phyloP scores from a whole-genome alignment of 345 rosid species.

The Diplotaxis tenuifolia region DNA sequence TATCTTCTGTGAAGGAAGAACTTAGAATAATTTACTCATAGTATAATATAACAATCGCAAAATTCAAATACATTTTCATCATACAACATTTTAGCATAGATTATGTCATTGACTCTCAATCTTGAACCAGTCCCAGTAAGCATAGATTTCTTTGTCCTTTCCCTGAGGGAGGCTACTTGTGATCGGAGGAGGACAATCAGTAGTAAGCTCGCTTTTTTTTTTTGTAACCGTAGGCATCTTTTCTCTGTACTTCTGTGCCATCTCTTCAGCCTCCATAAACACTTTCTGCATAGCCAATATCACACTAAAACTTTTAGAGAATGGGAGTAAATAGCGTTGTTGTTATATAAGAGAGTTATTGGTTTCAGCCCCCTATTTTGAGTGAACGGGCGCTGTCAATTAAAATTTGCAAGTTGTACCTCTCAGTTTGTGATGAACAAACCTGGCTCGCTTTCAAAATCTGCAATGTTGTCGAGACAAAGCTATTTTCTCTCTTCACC shows the following conservation, averaged over 20 bases:
- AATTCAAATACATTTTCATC: slow-evolving; percentile 12
- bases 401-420: slow-evolving; percentile 44
- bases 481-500: slow-evolving; percentile 66
- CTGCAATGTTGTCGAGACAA: slow-evolving; percentile 59
- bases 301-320: too few species aligned
- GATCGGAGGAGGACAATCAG: slow-evolving; percentile 38
- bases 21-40: slow-evolving; percentile 23
- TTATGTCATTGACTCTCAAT: slow-evolving; percentile 56
- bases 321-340: too few species aligned
- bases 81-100: slow-evolving; percentile 14
- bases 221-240: slow-evolving; percentile 43
- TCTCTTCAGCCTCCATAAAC: slow-evolving; percentile 77
- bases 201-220: slow-evolving; percentile 4
- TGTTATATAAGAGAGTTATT: too few species aligned
- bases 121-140: slow-evolving; percentile 93
- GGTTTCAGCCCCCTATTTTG: too few species aligned
- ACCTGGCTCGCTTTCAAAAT: slow-evolving; percentile 90
- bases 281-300: slow-evolving; percentile 50
- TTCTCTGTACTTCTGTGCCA: slow-evolving; percentile 74
- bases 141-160: slow-evolving; percentile 53
- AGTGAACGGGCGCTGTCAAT: too few species aligned
- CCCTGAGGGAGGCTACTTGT: slow-evolving; percentile 43
- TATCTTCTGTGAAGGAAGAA: neutral
- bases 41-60: slow-evolving; percentile 6
- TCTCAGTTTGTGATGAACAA: slow-evolving; percentile 67